Evolutionary conservation across 768 basidiomycete species (phyloP).

Genomic region (Mrakia blollopis): DNA sequence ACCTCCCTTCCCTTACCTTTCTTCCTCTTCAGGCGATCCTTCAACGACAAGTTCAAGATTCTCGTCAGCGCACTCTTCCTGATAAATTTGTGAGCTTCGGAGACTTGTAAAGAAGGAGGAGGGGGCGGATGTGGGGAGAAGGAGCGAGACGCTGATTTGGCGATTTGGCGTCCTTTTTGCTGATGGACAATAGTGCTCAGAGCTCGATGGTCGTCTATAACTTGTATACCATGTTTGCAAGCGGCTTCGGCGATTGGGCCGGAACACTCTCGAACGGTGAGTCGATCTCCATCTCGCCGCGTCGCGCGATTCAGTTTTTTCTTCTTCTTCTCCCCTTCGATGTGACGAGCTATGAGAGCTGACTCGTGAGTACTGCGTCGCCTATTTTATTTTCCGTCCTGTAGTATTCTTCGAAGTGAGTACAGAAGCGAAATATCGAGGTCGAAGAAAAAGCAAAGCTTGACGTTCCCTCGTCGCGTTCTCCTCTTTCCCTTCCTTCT

Average conservation of each 20-base stretch:
- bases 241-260: neutral
- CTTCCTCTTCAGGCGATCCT: no score
- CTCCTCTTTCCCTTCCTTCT: neutral
- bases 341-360: neutral
- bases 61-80: no score
- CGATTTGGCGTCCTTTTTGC: neutral
- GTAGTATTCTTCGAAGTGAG: constrained; percentile 2
- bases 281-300: neutral
- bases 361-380: no score
- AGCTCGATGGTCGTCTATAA: neutral
- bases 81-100: no score
- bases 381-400: no score
- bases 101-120: no score
- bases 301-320: no score
- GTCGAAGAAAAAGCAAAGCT: neutral
- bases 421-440: neutral
- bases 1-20: no score
- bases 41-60: no score
- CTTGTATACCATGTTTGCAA: neutral
- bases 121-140: constrained; percentile 6
- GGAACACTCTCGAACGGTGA: neutral
- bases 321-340: no score
- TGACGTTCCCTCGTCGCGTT: neutral
- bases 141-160: neutral
- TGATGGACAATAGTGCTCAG: neutral